Evolutionary conservation across 768 basidiomycete genomes (phyloP).

Genomic region (Lentinula raphanica): DNA sequence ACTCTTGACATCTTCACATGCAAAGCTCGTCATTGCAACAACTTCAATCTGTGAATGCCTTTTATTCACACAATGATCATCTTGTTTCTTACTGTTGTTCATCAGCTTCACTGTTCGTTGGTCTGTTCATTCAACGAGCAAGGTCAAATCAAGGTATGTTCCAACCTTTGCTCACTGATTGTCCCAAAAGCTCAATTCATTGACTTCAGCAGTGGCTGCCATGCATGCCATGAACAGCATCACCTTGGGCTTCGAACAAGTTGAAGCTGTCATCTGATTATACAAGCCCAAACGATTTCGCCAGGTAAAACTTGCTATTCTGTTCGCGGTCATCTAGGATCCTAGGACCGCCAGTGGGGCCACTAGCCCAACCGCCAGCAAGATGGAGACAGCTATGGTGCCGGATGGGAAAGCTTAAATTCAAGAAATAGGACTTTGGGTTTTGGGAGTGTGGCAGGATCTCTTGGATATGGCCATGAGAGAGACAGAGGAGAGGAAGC

Average conservation of each 20-base stretch:
- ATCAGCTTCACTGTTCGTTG: too few species aligned
- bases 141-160: constrained; percentile 73
- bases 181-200: not conserved
- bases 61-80: too few species aligned
- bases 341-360: constrained; percentile 78
- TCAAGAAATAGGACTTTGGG: constrained; percentile 45
- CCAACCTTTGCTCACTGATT: not conserved
- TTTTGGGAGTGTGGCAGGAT: constrained; percentile 15
- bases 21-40: too few species aligned
- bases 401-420: constrained; percentile 71
- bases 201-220: constrained; percentile 57
- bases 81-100: constrained; percentile 90
- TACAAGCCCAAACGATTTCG: constrained; percentile 91
- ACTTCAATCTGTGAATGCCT: too few species aligned
- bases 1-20: too few species aligned
- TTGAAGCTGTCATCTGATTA: constrained; percentile 81
- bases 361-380: constrained; percentile 79
- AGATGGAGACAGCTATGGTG: constrained; percentile 66
- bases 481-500: constrained; percentile 68
- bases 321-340: constrained; percentile 77
- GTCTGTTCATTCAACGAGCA: too few species aligned
- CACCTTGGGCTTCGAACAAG: constrained; percentile 64
- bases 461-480: constrained; percentile 51
- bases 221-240: constrained; percentile 79
- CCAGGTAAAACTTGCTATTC: constrained; percentile 80